A percentile compares a stretch with the other conserved stretches of the same genome.
phyloP scores from a whole-genome alignment of 768 basidiomycete genomes.

The Lactarius pseudohatsudake region DNA sequence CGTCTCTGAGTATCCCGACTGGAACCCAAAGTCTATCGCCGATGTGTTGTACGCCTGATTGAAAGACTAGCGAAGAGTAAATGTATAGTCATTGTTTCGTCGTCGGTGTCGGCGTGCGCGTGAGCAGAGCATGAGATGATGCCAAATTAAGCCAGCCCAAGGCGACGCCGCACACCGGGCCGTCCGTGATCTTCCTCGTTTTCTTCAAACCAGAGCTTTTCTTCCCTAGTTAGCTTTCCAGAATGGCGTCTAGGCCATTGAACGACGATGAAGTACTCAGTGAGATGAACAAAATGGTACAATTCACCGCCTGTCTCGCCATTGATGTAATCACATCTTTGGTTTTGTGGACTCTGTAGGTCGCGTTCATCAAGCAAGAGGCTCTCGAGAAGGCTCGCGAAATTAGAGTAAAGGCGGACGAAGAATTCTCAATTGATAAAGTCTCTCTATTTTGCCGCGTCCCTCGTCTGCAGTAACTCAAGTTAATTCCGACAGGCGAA shows the following conservation, averaged over 20 bases:
- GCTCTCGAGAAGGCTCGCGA: slow-evolving; percentile 96
- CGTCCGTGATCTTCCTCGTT: background rate
- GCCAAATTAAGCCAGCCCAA: background rate
- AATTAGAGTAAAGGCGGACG: slow-evolving; percentile 95
- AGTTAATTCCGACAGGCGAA: slow-evolving; percentile 64
- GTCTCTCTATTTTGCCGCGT: slow-evolving; percentile 38
- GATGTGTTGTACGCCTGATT: slow-evolving; percentile 11
- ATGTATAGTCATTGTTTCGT: background rate
- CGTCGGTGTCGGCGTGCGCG: no score
- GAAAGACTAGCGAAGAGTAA: background rate
- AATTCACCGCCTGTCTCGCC: slow-evolving; percentile 28
- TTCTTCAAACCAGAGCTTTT: background rate
- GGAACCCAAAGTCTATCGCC: slow-evolving; percentile 25
- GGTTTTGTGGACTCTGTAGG: slow-evolving; percentile 39
- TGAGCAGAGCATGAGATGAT: background rate
- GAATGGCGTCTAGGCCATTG: slow-evolving; percentile 72
- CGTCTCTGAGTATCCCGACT: slow-evolving; percentile 25
- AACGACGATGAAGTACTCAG: slow-evolving; percentile 94
- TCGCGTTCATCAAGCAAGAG: slow-evolving; percentile 98
- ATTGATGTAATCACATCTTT: slow-evolving; percentile 13
- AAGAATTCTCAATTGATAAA: slow-evolving; percentile 99
- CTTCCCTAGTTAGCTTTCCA: background rate
- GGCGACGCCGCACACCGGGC: background rate
- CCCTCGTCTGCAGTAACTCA: background rate
- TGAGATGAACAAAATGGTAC: slow-evolving; percentile 99